Evolutionary conservation across 495 filamentous ascomycete genomes (phyloP).

Genomic region (Pseudomonodictys pantanalensis): DNA sequence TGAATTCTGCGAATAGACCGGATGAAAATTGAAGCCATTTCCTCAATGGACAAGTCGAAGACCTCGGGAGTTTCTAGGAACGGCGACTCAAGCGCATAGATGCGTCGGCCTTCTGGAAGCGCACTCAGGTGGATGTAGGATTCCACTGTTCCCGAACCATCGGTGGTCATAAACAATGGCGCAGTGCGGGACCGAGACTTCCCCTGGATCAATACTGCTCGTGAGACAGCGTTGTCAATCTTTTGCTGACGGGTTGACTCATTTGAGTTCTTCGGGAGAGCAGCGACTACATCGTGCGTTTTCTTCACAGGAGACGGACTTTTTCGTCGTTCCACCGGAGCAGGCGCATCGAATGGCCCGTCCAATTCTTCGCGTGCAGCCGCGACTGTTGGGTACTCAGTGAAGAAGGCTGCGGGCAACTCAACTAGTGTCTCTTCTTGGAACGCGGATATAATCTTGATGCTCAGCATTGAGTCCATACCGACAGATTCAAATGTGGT

Average conservation of each 20-base stretch:
- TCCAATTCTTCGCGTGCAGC: conserved; percentile 20
- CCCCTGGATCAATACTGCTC: conserved; percentile 24
- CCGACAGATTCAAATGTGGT: conserved; percentile 23
- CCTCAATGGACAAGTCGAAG: conserved; percentile 14
- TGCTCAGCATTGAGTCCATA: conserved; percentile 23
- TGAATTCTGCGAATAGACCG: conserved; percentile 19
- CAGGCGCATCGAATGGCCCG: conserved; percentile 4
- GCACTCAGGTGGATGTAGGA: conserved; percentile 35
- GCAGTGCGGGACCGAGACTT: conserved; percentile 2
- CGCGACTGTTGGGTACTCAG: conserved; percentile 16
- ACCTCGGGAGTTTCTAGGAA: conserved; percentile 24
- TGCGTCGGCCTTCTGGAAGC: conserved; percentile 23
- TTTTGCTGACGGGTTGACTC: conserved; percentile 6
- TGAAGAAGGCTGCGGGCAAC: conserved; percentile 24
- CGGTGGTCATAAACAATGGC: conserved; percentile 23
- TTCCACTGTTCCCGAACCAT: conserved; percentile 32
- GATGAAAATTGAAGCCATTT: conserved; percentile 26
- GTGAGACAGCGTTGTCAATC: conserved; percentile 4
- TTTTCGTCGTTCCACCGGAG: background rate
- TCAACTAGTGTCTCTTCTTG: conserved; percentile 18
- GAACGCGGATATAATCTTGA: conserved; percentile 25
- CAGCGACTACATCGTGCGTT: background rate
- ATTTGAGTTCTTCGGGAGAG: background rate
- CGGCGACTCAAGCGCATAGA: conserved; percentile 42
- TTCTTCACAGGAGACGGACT: conserved; percentile 1